Evolutionary conservation across 345 rosid genomes (phyloP).

Genomic region (Eucalyptus camaldulensis): DNA sequence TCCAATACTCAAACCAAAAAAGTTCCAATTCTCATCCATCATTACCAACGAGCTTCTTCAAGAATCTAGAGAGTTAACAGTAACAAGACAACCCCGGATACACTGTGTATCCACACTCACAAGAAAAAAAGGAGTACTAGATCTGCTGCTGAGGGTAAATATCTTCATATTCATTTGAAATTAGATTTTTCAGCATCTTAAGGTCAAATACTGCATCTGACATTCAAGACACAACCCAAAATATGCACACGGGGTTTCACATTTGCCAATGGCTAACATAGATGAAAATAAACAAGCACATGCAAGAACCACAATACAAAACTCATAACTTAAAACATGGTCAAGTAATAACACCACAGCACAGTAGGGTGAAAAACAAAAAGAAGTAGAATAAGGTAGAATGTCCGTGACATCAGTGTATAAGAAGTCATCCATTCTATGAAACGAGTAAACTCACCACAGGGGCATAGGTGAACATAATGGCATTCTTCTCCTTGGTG

Average conservation of each 20-base stretch:
- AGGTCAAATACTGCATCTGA: neutral
- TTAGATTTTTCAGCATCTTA: neutral
- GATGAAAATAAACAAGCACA: neutral
- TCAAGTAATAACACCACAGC: neutral
- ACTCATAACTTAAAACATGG: neutral
- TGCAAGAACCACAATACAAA: neutral
- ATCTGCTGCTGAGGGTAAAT: neutral
- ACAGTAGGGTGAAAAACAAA: neutral
- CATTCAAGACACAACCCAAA: neutral
- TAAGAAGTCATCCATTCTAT: neutral
- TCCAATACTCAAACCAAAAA: neutral
- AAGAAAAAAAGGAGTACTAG: neutral
- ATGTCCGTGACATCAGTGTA: neutral
- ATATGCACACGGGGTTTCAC: neutral
- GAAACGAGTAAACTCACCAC: slow-evolving; percentile 25
- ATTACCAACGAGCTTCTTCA: neutral
- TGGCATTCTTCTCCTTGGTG: slow-evolving; percentile 87
- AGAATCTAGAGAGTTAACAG: neutral
- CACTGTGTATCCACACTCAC: neutral
- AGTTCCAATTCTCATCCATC: neutral
- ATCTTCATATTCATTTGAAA: neutral
- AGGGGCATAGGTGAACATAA: slow-evolving; percentile 87
- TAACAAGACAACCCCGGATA: neutral
- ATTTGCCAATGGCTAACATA: neutral
- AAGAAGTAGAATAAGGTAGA: neutral